Percentiles rank a stretch among this genome's conserved stretches.
phyloP scores from a whole-genome alignment of 208 protist species.

The Trypanosoma cruzi region DNA sequence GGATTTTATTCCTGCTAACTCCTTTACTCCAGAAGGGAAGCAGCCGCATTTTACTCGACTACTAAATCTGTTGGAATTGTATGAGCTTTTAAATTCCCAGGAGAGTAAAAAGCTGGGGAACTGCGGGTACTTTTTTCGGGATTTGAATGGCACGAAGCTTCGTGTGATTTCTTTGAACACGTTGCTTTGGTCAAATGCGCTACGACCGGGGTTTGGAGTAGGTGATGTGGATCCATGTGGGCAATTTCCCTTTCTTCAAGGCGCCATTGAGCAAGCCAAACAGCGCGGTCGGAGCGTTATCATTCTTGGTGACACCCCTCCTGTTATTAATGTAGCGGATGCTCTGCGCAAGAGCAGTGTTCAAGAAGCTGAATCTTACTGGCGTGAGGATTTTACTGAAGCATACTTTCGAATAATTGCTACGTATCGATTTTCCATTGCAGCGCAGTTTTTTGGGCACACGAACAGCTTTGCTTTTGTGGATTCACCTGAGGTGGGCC shows the following conservation, averaged over 20 bases:
- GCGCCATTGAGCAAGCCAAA: constrained; percentile 41
- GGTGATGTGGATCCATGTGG: constrained; percentile 64
- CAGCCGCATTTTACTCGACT: constrained; percentile 31
- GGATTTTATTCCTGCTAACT: constrained; percentile 24
- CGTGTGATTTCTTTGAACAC: constrained; percentile 77
- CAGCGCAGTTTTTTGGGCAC: constrained; percentile 75
- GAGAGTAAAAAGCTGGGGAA: constrained; percentile 44
- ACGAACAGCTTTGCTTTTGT: constrained; percentile 56
- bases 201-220: constrained; percentile 42
- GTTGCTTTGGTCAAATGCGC: constrained; percentile 60
- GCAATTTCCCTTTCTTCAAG: constrained; percentile 74
- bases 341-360: constrained; percentile 38
- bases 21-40: constrained; percentile 18
- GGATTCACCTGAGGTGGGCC: constrained; percentile 26
- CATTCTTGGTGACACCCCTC: constrained; percentile 75
- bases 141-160: constrained; percentile 28
- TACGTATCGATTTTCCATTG: constrained; percentile 48
- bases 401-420: constrained; percentile 55
- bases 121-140: constrained; percentile 74
- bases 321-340: constrained; percentile 43
- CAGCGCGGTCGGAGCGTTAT: constrained; percentile 51
- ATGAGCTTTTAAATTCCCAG: constrained; percentile 34
- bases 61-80: constrained; percentile 30
- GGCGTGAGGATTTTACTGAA: constrained; percentile 54
- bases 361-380: constrained; percentile 35